Evolutionary conservation across 495 filamentous ascomycete genomes (phyloP), one percentile per base, ranked within the genome.

Genomic region (Hypomontagnella submonticulosa): DNA sequence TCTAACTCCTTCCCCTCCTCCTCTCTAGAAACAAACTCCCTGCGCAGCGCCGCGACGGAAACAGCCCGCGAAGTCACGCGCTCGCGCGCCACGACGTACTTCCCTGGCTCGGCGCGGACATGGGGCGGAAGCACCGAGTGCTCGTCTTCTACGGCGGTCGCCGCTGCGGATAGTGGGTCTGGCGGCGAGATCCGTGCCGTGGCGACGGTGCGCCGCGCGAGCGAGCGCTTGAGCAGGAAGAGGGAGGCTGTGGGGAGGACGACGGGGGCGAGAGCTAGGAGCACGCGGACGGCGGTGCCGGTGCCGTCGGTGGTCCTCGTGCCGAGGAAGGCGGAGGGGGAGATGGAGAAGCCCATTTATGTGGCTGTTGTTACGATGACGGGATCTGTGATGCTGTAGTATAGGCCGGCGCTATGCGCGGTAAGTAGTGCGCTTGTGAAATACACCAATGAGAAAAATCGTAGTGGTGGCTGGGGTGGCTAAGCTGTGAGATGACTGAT

Each of bases 1-100:
- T 40, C 19, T 1, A 55, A 16, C 2, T 46, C 51, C 27, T 7
- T 11, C 16, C 7, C 19, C 5, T 10, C 30, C 4, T 9, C 36
- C 23, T 18, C 13, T 23, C 7, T n/a, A 12, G 20, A 37, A 20
- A 50, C 12, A 18, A 66, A 37, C 3, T 40, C 43, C 4, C 33
- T 48, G 0, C 36, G 51, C 0, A 71, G 42, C 0, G 23, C 16
- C 8, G 27, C 30, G 2, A 56, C 23, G 0, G 54, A 43, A 3
- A 74, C 18, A 0, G 62, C 57, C 0, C 50, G 19, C 1, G 73
- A 77, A 2, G 54, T 30, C 16, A 76, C 58, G 47, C 75, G 69
- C 30, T 77, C 73, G 13, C 66, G 44, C 19, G 70, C 65, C 23
- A 75, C 34, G 52, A 75, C 63, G 56, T 59, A 71, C 4, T 55